Evolutionary conservation across 2,329 filamentous ascomycete species (phyloP).

Genomic region (Penicillium sclerotiorum): DNA sequence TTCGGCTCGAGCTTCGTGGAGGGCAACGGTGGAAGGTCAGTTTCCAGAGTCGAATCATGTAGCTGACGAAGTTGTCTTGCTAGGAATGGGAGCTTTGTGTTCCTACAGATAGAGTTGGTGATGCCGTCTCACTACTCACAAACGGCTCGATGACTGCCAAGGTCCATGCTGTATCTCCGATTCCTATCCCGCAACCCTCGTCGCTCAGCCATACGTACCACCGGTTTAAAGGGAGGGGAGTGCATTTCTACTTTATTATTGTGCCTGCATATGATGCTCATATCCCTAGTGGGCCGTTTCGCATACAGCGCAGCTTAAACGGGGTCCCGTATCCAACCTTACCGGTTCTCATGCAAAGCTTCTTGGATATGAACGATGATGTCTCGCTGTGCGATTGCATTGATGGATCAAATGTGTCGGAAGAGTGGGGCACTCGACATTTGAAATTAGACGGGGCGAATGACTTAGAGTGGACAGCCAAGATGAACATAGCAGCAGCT

Average conservation of each 20-base stretch:
- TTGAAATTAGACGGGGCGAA: slow-evolving; percentile 29
- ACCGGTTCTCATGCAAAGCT: slow-evolving; percentile 31
- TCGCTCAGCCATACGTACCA: slow-evolving; percentile 31
- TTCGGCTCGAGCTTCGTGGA: too few species aligned
- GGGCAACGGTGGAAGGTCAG: too few species aligned
- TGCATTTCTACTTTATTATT: slow-evolving; percentile 30
- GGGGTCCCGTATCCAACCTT: slow-evolving; percentile 33
- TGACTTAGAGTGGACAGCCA: slow-evolving; percentile 29
- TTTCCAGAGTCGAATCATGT: too few species aligned
- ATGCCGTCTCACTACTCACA: slow-evolving; percentile 27
- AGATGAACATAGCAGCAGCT: slow-evolving; percentile 27
- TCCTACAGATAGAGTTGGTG: slow-evolving; percentile 25
- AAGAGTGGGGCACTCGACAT: slow-evolving; percentile 31
- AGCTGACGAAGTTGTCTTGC: slow-evolving; percentile 11
- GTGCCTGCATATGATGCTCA: slow-evolving; percentile 30
- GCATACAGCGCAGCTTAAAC: slow-evolving; percentile 29
- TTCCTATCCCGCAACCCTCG: slow-evolving; percentile 26
- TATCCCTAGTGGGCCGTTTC: slow-evolving; percentile 27
- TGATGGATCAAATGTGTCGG: slow-evolving; percentile 32
- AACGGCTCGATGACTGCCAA: slow-evolving; percentile 20
- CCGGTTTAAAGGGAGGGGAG: slow-evolving; percentile 31
- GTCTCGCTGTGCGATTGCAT: slow-evolving; percentile 32
- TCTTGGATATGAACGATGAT: slow-evolving; percentile 30
- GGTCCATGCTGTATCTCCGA: slow-evolving; percentile 23
- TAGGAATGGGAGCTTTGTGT: slow-evolving; percentile 34